These are phyloP conservation scores for Phialophora macrospora DNA, from an alignment of 2,329 filamentous ascomycete genomes.

Conservation along the genomic window DNA sequence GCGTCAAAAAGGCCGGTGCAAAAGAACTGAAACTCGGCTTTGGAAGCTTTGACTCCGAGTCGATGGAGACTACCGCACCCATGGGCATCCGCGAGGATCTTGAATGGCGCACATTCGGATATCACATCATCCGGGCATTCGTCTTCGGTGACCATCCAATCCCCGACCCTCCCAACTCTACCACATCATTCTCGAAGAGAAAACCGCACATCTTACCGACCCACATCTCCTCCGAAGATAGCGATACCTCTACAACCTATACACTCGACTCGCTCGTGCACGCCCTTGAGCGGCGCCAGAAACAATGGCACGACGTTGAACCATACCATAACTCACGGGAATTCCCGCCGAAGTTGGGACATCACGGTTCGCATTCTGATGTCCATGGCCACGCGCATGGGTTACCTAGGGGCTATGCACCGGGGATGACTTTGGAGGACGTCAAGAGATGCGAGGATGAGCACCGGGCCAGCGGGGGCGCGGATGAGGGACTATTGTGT, in stretches of 20 bases:
- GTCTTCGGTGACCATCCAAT: conserved; percentile 36
- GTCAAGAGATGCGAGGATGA: conserved; percentile 26
- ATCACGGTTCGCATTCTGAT: conserved; percentile 12
- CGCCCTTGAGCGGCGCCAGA: conserved; percentile 51
- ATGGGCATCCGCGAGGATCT: conserved; percentile 34
- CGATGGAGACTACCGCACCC: not conserved
- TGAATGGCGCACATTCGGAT: conserved; percentile 45
- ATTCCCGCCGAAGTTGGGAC: conserved; percentile 20
- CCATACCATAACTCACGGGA: conserved; percentile 21
- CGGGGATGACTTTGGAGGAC: conserved; percentile 32
- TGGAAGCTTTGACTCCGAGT: conserved; percentile 41
- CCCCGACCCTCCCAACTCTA: conserved; percentile 25
- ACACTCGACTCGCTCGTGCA: conserved; percentile 46
- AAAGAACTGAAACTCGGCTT: conserved; percentile 48
- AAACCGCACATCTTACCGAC: conserved; percentile 16
- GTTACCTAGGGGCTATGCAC: conserved; percentile 26
- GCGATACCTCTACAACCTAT: conserved; percentile 14
- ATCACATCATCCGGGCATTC: conserved; percentile 34
- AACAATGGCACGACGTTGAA: conserved; percentile 46
- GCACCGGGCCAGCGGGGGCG: conserved; percentile 6
- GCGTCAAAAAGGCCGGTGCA: conserved; percentile 46
- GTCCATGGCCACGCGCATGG: conserved; percentile 8
- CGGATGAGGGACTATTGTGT: conserved; percentile 39
- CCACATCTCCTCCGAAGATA: conserved; percentile 16
- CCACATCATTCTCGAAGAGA: conserved; percentile 1